These are phyloP conservation scores for Erysimum cheiranthoides DNA, from an alignment of 345 rosid species.

Conservation along the genomic window DNA sequence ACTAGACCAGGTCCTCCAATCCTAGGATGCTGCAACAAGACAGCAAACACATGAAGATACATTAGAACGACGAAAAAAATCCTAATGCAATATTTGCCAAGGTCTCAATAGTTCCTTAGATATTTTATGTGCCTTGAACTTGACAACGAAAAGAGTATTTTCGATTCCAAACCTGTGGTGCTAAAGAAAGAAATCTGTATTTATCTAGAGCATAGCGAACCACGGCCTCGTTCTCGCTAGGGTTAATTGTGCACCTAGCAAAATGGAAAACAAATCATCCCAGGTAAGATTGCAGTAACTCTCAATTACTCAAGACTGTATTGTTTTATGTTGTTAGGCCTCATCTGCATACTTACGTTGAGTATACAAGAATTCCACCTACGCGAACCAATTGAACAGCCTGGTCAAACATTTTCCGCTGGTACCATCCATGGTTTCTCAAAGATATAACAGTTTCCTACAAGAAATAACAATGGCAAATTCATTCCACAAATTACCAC, in stretches of 20 bases:
- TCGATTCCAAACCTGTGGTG: constrained; percentile 71
- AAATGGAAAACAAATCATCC: constrained; percentile 30
- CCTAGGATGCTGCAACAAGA: constrained; percentile 68
- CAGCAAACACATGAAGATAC: neutral
- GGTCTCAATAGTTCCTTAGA: constrained; percentile 2
- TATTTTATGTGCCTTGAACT: neutral
- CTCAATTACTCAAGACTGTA: constrained; percentile 3
- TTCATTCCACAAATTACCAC: constrained; percentile 2
- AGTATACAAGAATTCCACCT: constrained; percentile 93
- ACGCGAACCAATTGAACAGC: constrained; percentile 95
- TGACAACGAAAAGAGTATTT: neutral
- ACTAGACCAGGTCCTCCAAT: constrained; percentile 94
- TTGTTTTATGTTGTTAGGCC: constrained; percentile 6
- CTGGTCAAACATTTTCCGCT: constrained; percentile 92
- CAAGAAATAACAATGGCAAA: constrained; percentile 29
- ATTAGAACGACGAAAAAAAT: constrained; percentile 15
- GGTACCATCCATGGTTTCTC: constrained; percentile 84
- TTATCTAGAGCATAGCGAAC: constrained; percentile 93
- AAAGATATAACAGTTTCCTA: constrained; percentile 86
- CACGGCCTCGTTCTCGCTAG: constrained; percentile 93
- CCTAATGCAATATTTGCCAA: constrained; percentile 3
- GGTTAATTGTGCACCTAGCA: constrained; percentile 90
- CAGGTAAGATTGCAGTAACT: neutral
- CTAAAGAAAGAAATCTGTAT: constrained; percentile 78
- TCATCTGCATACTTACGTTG: constrained; percentile 68